Base-by-base conservation (phyloP, 441 rosid genomes). In the Capsella rubella region DNA sequence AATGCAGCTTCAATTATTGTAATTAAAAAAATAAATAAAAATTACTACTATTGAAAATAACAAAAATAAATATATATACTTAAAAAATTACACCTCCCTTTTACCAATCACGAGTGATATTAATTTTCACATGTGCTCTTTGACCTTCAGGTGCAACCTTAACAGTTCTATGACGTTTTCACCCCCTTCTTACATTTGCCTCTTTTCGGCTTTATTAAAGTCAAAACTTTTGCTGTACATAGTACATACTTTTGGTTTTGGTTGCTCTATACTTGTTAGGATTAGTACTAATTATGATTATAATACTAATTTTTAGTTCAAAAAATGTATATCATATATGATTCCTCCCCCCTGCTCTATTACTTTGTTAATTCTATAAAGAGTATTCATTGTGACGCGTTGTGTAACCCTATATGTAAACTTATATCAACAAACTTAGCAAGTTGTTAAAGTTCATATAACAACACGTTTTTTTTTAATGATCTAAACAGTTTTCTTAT, bases 1-100 rank as follows among this genome's bases (percentile, higher is more conserved):
- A 76, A 46, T 29, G 75, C 32, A 76, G 21, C 65, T 69, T 39
- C 79, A 75, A 69, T 75, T 62, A 75, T 75, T 69, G 45, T 61
- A 42, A 54, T 21, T 21, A 2, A 7, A 47, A 16, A 6, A 5
- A 29, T 8, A 40, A 40, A 25, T 0, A 16, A 16, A 16, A 12
- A 50, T 9, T 3, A 16, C 18, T 16, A 16, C 18, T 16, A 16
- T 16, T 16, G 18, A 16, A 16, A 16, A 16, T 3, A 18, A 39
- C 0, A 8, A 31, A 31, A 39, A 7, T 12, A 7, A 2, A 6
- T 16, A 16, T 16, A 16, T 16, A 45, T 21, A 0, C 14, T 21
- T 21, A 21, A 21, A 55, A 34, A 12, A 28, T 28, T 28, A 37
- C 45, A 73, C 27, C 40, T 31, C 25, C 4, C 51, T 57, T 21